Conservation (phyloP, 768 basidiomycete genomes). For the Boletus coccyginus region DNA sequence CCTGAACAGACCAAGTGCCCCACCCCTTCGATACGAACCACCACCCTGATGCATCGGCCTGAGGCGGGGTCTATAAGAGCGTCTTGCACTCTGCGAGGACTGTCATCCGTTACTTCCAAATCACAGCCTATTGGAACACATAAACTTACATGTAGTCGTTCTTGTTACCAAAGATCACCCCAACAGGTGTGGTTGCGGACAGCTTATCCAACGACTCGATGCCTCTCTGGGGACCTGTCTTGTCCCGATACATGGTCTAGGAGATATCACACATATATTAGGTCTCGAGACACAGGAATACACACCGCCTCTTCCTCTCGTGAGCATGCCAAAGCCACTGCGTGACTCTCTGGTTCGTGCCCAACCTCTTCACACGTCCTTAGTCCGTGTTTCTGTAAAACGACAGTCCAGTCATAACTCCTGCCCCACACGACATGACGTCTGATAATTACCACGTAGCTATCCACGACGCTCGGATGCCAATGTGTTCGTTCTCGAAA, state of each 20-base stretch:
- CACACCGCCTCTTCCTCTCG: constrained; percentile 62
- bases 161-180: constrained; percentile 50
- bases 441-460: constrained; percentile 46
- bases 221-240: constrained; percentile 51
- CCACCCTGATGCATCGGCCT: constrained; percentile 21
- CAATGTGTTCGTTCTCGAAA: constrained; percentile 42
- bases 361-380: constrained; percentile 34
- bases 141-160: constrained; percentile 51
- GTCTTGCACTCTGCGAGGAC: constrained; percentile 33
- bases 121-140: not conserved
- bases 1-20: constrained; percentile 33
- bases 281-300: not conserved
- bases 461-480: constrained; percentile 51
- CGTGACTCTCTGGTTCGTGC: constrained; percentile 28
- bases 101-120: constrained; percentile 4
- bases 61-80: constrained; percentile 25
- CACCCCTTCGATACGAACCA: constrained; percentile 23
- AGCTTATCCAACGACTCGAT: constrained; percentile 43
- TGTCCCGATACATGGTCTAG: constrained; percentile 64
- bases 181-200: constrained; percentile 44
- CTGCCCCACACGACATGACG: not conserved
- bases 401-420: not conserved
- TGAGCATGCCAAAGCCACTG: constrained; percentile 54
- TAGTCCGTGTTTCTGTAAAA: constrained; percentile 45
- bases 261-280: not conserved